Evolutionary conservation across 2,329 filamentous ascomycete genomes (phyloP), one percentile per base, ranked within the genome.

Genomic region (Tympanopsis confertula): DNA sequence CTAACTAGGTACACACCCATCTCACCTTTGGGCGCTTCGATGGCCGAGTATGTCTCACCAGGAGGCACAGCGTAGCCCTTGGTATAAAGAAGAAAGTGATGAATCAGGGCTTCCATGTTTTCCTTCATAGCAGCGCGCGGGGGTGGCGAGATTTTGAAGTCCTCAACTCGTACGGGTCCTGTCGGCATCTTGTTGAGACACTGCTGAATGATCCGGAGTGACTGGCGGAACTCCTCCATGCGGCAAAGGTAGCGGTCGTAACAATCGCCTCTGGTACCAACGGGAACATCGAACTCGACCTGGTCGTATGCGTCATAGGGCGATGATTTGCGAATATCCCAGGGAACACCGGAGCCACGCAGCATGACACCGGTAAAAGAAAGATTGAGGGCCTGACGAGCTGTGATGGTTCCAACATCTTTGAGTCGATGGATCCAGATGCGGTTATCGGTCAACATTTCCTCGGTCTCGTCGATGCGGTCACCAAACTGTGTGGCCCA

Each of bases 81-180:
- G 61, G 88, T 96, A 71, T 89, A 98, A 38, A 98, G 78, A 47
- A 98, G 68, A 74, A 98, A 98, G 71, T 98, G 91, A 68, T 98
- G 91, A 57, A 98, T 98, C 30, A 98, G 76, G 26, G 91, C 88
- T 68, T 98, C 91, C 93, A 98, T 98, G 71, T 98, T 98, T 77
- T 98, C 91, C 76, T 98, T 98, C 91, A 98, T 98, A 54, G 91
- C 91, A 32, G 86, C 73, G 55, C 91, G 81, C 13, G 91, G 93
- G 44, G 91, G 91, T 18, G 91, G 91, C 3, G 86, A 83, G 54
- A 98, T 77, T 76, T 98, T 98, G 78, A 96, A 98, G 65, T 98
- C 91, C 65, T 98, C 91, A 30, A 95, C 86, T 49, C 89, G 84
- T 56, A 96, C 76, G 38, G 91, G 91, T 19, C 91, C 91, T 35